A percentile compares a stretch with the other conserved stretches of the same genome.
Conservation (phyloP, 2,329 filamentous ascomycete species). For the Talaromyces piceae region DNA sequence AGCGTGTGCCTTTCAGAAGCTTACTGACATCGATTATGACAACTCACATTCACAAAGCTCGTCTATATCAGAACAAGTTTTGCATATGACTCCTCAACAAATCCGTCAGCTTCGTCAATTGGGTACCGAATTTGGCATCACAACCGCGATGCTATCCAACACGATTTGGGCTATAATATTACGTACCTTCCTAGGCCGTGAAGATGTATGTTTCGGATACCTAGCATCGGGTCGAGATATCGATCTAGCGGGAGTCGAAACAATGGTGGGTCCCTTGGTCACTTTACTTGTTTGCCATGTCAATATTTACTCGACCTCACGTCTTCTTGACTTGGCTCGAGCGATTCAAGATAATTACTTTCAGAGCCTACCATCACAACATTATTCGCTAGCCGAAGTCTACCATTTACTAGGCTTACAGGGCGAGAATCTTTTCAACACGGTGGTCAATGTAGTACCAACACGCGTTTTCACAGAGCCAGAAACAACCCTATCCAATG, state of each 20-base stretch:
- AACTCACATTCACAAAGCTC: background rate
- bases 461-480: background rate
- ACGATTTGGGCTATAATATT: conserved; percentile 34
- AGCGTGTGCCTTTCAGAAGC: background rate
- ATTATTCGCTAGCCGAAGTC: background rate
- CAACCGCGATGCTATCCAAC: conserved; percentile 26
- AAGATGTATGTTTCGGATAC: conserved; percentile 35
- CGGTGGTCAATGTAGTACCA: background rate
- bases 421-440: background rate
- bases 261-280: conserved; percentile 31
- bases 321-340: background rate
- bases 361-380: background rate
- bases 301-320: background rate
- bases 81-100: background rate
- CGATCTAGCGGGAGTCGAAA: conserved; percentile 24
- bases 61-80: background rate
- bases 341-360: background rate
- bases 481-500: background rate
- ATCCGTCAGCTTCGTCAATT: background rate
- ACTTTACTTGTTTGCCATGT: conserved; percentile 14
- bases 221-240: conserved; percentile 34
- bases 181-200: conserved; percentile 26
- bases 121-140: conserved; percentile 5
- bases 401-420: background rate
- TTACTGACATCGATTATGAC: background rate